Percentiles rank a stretch among this genome's conserved stretches.
Evolutionary conservation across 768 basidiomycete species (phyloP).

Genomic region (Trametes elegans): DNA sequence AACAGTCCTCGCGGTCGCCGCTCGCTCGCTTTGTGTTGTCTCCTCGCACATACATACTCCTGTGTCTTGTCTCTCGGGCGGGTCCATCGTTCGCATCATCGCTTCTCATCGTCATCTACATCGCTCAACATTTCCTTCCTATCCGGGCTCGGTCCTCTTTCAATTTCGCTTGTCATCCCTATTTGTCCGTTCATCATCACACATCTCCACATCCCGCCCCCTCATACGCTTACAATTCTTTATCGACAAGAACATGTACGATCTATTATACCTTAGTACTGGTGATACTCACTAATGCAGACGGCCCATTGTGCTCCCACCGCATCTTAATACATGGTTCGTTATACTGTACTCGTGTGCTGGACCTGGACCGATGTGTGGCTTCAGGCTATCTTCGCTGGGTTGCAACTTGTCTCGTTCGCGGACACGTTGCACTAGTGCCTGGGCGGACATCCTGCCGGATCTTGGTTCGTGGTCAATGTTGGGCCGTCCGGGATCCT

Average conservation of each 20-base stretch:
- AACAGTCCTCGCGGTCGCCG: constrained; percentile 19
- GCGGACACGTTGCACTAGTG: constrained; percentile 3
- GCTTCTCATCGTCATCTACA: constrained; percentile 14
- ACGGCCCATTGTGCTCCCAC: constrained; percentile 17
- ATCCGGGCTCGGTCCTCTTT: constrained; percentile 16
- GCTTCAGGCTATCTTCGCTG: constrained; percentile 8
- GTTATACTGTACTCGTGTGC: constrained; percentile 2
- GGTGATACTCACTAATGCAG: constrained; percentile 22
- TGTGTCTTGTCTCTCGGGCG: constrained; percentile 12
- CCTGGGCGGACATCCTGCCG: constrained; percentile 4
- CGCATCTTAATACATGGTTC: constrained; percentile 21
- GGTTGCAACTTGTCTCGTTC: constrained; percentile 12
- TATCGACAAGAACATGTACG: constrained; percentile 23
- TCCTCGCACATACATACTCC: constrained; percentile 15
- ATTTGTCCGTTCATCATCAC: background rate
- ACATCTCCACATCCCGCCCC: constrained; percentile 13
- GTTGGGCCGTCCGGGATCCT: constrained; percentile 1
- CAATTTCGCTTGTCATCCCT: too few relatives aligned
- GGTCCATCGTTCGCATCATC: constrained; percentile 20
- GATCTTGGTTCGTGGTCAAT: constrained; percentile 2
- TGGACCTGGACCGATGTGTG: background rate
- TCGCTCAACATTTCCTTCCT: constrained; percentile 9
- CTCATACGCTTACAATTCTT: constrained; percentile 14
- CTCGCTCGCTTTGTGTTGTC: constrained; percentile 19
- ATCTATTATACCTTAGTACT: constrained; percentile 26